Conservation (phyloP, 225 moss, liverwort and hornwort species). For the Pleurozium schreberi region DNA sequence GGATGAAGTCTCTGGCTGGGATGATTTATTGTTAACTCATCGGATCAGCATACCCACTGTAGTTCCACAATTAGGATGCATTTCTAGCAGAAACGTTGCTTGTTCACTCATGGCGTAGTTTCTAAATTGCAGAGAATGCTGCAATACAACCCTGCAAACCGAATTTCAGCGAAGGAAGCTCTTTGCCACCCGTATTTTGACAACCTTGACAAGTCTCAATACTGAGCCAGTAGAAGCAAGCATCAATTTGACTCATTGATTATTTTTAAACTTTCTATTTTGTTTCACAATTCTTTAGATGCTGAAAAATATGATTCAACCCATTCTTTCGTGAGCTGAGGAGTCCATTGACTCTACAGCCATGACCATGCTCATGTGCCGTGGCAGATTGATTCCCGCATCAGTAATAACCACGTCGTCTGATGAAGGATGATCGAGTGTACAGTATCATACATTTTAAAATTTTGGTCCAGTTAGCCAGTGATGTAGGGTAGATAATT, state of each 20-base stretch:
- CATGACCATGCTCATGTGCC: background rate
- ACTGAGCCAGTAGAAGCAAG: conserved; percentile 15
- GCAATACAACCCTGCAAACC: conserved; percentile 61
- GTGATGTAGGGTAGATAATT: background rate
- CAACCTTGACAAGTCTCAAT: conserved; percentile 75
- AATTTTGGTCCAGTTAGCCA: background rate
- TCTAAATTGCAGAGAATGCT: conserved; percentile 54
- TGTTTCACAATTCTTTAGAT: background rate
- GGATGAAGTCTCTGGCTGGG: background rate
- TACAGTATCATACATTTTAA: background rate
- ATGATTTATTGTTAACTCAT: background rate
- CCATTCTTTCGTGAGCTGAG: conserved; percentile 17
- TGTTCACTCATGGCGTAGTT: background rate
- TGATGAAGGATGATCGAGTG: background rate
- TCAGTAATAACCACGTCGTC: conserved; percentile 18
- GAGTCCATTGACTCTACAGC: conserved; percentile 2
- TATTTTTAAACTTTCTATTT: background rate
- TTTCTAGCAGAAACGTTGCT: background rate
- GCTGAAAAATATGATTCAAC: conserved; percentile 2
- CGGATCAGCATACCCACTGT: too few species aligned
- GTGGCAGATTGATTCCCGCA: conserved; percentile 7
- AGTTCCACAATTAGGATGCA: background rate
- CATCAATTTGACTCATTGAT: background rate
- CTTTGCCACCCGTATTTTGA: conserved; percentile 64
- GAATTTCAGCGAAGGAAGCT: conserved; percentile 66